Percentiles rank a stretch among this genome's conserved stretches.
phyloP scores from a whole-genome alignment of 1,139 yeast genomes.

The Sugiyamaella castrensis region DNA sequence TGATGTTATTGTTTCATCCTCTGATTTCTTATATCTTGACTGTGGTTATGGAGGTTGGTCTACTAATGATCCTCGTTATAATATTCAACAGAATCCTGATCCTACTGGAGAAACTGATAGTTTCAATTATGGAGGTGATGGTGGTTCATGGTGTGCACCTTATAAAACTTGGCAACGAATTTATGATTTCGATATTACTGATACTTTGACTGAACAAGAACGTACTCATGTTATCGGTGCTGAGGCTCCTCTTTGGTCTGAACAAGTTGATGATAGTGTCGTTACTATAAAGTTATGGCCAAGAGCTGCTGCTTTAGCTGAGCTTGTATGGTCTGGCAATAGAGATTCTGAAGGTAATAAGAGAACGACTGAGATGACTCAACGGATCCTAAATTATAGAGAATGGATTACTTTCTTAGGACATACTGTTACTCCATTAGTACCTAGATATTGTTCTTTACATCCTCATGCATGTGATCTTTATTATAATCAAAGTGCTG shows the following conservation, averaged over 20 bases:
- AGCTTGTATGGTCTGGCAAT: conserved; percentile 49
- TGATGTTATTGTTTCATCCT: conserved; percentile 45
- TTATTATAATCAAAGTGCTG: conserved; percentile 19
- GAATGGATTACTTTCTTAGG: conserved; percentile 46
- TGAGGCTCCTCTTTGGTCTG: conserved; percentile 49
- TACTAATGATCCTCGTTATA: conserved; percentile 42
- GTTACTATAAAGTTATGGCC: conserved; percentile 49
- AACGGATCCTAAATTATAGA: conserved; percentile 45
- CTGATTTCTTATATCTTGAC: conserved; percentile 44
- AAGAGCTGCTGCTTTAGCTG: conserved; percentile 49
- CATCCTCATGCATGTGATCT: conserved; percentile 45
- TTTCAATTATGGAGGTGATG: conserved; percentile 38
- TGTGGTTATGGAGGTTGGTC: conserved; percentile 49
- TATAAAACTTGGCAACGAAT: conserved; percentile 52
- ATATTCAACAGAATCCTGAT: conserved; percentile 32
- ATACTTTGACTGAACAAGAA: conserved; percentile 40
- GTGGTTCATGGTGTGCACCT: conserved; percentile 52
- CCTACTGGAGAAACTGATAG: conserved; percentile 20
- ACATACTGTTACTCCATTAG: conserved; percentile 42
- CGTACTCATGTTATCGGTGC: conserved; percentile 44
- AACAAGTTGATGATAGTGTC: conserved; percentile 43
- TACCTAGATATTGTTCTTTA: conserved; percentile 43
- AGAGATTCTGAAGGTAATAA: conserved; percentile 36
- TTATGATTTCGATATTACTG: conserved; percentile 43
- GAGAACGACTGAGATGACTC: conserved; percentile 41